Evolutionary conservation across 139 green algal species (phyloP).

Genomic region (Closterium sp.): DNA sequence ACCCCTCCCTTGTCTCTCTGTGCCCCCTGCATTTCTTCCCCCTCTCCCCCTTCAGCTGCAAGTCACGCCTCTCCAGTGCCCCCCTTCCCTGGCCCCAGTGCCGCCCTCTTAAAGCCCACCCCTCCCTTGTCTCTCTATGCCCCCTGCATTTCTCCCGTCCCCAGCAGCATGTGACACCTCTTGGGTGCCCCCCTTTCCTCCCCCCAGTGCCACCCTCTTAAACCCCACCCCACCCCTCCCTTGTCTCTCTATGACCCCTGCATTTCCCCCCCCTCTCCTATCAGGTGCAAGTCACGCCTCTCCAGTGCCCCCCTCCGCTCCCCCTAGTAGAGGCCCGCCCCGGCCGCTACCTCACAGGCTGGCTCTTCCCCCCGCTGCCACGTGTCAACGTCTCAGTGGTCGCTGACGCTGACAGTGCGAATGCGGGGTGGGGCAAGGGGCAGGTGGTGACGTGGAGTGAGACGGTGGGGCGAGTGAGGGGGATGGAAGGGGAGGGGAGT

Average conservation of each 20-base stretch:
- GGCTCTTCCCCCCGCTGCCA: slow-evolving; percentile 13
- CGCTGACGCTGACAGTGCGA: slow-evolving; percentile 11
- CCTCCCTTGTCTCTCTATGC: no score
- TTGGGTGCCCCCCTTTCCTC: background rate
- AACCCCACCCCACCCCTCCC: no score
- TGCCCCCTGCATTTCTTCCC: no score
- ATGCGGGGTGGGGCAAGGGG: slow-evolving; percentile 12
- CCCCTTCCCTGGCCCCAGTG: background rate
- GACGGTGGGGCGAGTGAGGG: background rate
- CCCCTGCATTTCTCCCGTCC: background rate
- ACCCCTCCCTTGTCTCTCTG: no score
- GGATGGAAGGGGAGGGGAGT: slow-evolving; percentile 21
- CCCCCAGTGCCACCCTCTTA: no score
- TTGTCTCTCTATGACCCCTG: background rate
- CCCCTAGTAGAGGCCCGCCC: slow-evolving; percentile 22
- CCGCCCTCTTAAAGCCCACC: no score
- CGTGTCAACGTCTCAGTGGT: slow-evolving; percentile 39
- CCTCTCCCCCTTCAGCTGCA: no score
- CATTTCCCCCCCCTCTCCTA: background rate
- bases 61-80: background rate
- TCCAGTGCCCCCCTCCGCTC: background rate
- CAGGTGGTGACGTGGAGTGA: slow-evolving; percentile 16
- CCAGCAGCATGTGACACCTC: no score
- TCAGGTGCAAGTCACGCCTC: background rate
- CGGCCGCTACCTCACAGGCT: slow-evolving; percentile 38